Evolutionary conservation across 2,329 filamentous ascomycete species (phyloP), one percentile per base, ranked within the genome.

Genomic region (Penicillium sp.): DNA sequence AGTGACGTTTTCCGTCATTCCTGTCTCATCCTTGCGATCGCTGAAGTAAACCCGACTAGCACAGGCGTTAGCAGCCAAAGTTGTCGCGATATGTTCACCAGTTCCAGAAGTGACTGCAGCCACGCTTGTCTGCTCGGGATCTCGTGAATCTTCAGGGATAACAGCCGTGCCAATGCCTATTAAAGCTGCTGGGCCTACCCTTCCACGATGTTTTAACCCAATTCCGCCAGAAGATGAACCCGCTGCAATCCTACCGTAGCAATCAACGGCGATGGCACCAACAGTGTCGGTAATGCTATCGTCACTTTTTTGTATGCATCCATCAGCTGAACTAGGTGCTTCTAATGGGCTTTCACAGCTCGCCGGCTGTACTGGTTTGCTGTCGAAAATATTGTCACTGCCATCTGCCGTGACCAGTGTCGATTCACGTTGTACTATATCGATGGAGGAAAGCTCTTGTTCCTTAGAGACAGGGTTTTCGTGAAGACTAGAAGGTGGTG

Each of bases 191-290:
- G 94, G 94, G 0, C 94, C 95, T 61, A 96, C 83, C 35, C 94
- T 88, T 5, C 94, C 95, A 59, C 86, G 85, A 71, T 96, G 92
- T 70, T 99, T 99, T 93, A 99, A 97, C 26, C 94, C 93, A 69
- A 99, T 99, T 1, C 94, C 94, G 5, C 94, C 94, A 16, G 95
- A 99, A 1, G 94, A 99, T 1, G 94, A 96, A 16, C 89, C 94
- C 3, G 93, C 94, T 4, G 95, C 93, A 68, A 99, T 96, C 58
- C 88, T 87, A 16, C 94, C 94, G 64, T 82, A 83, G 50, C 83
- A 82, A 67, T 99, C 94, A 61, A 99, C 87, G 11, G 91, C 94
- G 67, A 99, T 96, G 26, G 92, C 94, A 46, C 95, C 94, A 58
- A 99, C 91, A 12, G 94, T 99, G 76, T 99, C 94, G 2, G 88